These are phyloP conservation scores for Physcia stellaris DNA, from an alignment of 495 filamentous ascomycete species.

Conservation along the genomic window DNA sequence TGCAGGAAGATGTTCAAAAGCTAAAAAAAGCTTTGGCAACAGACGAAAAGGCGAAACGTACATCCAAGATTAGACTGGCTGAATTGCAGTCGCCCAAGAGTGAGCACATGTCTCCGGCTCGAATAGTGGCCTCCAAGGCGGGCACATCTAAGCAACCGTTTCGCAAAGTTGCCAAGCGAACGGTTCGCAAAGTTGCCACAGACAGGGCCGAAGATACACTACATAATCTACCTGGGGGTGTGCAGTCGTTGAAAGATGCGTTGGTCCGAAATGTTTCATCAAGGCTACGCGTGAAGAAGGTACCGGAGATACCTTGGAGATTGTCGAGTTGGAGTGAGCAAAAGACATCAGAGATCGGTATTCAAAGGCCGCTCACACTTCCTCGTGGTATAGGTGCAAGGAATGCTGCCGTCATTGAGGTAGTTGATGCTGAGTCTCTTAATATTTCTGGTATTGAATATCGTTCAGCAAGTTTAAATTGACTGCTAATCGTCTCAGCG, in stretches of 20 bases:
- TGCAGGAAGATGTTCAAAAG: too few relatives aligned
- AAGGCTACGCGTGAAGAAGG: not conserved
- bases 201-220: not conserved
- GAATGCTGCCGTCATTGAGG: slow-evolving; percentile 9
- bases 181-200: not conserved
- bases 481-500: slow-evolving; percentile 21
- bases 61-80: too few relatives aligned
- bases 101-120: not conserved
- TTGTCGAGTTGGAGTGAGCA: not conserved
- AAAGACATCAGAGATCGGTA: not conserved
- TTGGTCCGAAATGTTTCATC: not conserved
- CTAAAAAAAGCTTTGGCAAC: too few relatives aligned
- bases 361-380: not conserved
- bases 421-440: slow-evolving; percentile 7
- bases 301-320: not conserved
- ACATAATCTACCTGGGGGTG: not conserved
- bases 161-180: not conserved
- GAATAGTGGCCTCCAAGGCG: not conserved
- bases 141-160: not conserved
- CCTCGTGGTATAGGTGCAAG: not conserved
- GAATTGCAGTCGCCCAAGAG: too few relatives aligned
- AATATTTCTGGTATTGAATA: slow-evolving; percentile 9
- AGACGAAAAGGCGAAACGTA: too few relatives aligned
- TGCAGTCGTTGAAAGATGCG: too few relatives aligned
- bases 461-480: not conserved